Percentiles rank a stretch among this genome's conserved stretches.
Evolutionary conservation across 306 rosid genomes (phyloP).

Genomic region (Trifolium dubium): DNA sequence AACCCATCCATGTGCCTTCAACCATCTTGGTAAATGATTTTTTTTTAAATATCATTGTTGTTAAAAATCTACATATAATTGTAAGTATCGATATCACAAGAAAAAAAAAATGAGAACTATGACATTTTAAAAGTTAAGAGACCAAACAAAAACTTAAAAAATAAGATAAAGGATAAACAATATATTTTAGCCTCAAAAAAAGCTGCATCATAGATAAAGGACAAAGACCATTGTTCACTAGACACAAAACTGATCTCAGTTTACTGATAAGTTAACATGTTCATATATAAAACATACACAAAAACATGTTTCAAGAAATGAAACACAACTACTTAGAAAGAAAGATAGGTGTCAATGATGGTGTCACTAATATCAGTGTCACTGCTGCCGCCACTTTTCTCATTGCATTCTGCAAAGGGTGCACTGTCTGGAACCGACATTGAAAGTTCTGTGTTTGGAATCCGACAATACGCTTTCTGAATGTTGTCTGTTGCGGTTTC

Average conservation of each 20-base stretch:
- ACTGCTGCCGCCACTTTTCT: conserved; percentile 50
- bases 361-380: conserved; percentile 63
- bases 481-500: conserved; percentile 24
- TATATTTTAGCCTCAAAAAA: background rate
- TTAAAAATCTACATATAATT: no score
- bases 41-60: no score
- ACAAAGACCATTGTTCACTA: background rate
- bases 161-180: background rate
- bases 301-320: conserved; percentile 8
- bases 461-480: conserved; percentile 36
- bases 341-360: conserved; percentile 50
- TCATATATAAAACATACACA: background rate
- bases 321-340: conserved; percentile 41
- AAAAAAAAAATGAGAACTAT: no score
- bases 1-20: no score
- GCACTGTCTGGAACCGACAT: conserved; percentile 60
- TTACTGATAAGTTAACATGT: conserved; percentile 2
- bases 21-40: no score
- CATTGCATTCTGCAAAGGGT: conserved; percentile 37
- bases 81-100: no score
- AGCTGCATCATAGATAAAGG: background rate
- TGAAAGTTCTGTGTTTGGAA: conserved; percentile 67
- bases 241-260: conserved; percentile 35
- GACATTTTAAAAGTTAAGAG: background rate
- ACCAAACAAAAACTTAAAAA: background rate